These are phyloP conservation scores for Chaetomidium leptoderma DNA, from an alignment of 495 filamentous ascomycete species.

Conservation along the genomic window DNA sequence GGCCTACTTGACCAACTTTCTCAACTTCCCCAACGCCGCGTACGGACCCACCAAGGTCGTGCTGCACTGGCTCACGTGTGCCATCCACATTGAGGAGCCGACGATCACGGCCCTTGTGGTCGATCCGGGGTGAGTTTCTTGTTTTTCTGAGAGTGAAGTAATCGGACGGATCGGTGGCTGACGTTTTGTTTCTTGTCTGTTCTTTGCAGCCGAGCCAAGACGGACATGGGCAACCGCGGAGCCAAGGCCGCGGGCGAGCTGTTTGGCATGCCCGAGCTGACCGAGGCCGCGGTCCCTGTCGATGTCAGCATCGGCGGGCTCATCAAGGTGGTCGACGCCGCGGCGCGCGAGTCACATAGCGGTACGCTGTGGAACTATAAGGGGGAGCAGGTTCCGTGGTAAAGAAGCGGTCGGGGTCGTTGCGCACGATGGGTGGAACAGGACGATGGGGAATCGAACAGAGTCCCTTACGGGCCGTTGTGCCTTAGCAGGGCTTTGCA, in stretches of 20 bases:
- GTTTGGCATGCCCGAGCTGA: too few species aligned
- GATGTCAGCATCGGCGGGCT: constrained; percentile 38
- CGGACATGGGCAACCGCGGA: constrained; percentile 44
- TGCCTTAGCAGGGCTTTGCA: too few species aligned
- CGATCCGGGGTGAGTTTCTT: constrained; percentile 20
- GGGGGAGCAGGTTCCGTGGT: constrained; percentile 9
- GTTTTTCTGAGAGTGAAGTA: too few species aligned
- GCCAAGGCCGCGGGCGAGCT: constrained; percentile 34
- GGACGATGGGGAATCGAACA: too few species aligned
- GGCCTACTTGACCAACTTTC: neutral
- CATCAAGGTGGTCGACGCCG: constrained; percentile 35
- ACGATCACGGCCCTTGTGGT: constrained; percentile 36
- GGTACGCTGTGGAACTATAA: constrained; percentile 31
- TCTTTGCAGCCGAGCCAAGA: constrained; percentile 36
- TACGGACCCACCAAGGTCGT: constrained; percentile 41
- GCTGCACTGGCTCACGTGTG: constrained; percentile 37
- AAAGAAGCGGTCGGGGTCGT: too few species aligned
- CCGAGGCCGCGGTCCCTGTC: constrained; percentile 28
- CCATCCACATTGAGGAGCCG: constrained; percentile 36
- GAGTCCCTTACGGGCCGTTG: too few species aligned
- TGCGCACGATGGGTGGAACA: too few species aligned
- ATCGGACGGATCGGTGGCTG: too few species aligned
- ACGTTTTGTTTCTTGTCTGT: too few species aligned
- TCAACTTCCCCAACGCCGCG: constrained; percentile 25
- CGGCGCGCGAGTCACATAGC: constrained; percentile 38